Base-by-base conservation (phyloP, 163 green algal species). In the Trebouxia gelatinosa region DNA sequence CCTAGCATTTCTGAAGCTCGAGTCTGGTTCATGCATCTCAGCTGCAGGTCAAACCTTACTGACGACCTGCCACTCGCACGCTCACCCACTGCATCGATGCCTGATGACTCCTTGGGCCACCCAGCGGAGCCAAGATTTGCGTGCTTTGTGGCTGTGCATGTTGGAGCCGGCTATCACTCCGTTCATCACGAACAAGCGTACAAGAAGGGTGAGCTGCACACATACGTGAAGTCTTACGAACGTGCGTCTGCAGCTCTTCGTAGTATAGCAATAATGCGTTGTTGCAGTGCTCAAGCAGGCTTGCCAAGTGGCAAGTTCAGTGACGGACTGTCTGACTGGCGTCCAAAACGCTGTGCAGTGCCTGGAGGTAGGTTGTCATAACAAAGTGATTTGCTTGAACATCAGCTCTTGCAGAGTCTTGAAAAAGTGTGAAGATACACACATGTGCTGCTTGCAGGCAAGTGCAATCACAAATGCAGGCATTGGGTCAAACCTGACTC, bases 61-160 rank as follows among this genome's bases (percentile, higher is more conserved):
- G n/a, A n/a, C n/a, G n/a, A n/a, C n/a, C n/a, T n/a, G n/a, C n/a
- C n/a, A n/a, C n/a, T n/a, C n/a, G n/a, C n/a, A n/a, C n/a, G n/a
- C n/a, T n/a, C n/a, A n/a, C n/a, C n/a, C n/a, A n/a, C n/a, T n/a
- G n/a, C n/a, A n/a, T n/a, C n/a, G n/a, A n/a, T n/a, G n/a, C n/a
- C n/a, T n/a, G n/a, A n/a, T n/a, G n/a, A n/a, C n/a, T n/a, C n/a
- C n/a, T n/a, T n/a, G n/a, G n/a, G n/a, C n/a, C n/a, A n/a, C n/a
- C n/a, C n/a, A n/a, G n/a, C n/a, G n/a, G n/a, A n/a, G n/a, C n/a
- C n/a, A n/a, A n/a, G n/a, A n/a, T n/a, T n/a, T n/a, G n/a, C n/a
- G n/a, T n/a, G 80, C 78, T 88, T 93, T 32, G 78, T 95, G 6
- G 88, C 87, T 5, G 91, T 95, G 2, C 91, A 95, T 40, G 85